phyloP scores from a whole-genome alignment of 495 filamentous ascomycete species.

The Penicillium coprophilum region DNA sequence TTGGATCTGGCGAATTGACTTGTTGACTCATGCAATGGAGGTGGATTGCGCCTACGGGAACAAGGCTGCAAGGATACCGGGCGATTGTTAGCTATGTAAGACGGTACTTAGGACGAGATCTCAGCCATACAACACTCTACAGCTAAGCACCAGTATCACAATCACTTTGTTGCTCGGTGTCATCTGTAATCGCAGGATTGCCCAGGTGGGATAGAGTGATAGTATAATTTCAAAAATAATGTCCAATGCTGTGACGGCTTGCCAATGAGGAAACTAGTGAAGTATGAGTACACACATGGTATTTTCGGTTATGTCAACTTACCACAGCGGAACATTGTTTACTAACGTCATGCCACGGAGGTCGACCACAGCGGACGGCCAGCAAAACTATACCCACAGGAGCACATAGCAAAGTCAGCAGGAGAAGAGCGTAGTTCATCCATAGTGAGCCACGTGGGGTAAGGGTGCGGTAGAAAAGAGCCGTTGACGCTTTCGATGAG shows the following conservation, averaged over 20 bases:
- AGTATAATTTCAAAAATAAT: slow-evolving; percentile 22
- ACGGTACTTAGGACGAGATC: too few species aligned
- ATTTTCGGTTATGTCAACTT: not conserved
- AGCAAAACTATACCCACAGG: slow-evolving; percentile 14
- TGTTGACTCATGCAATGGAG: slow-evolving; percentile 22
- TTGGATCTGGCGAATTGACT: slow-evolving; percentile 18
- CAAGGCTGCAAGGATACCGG: slow-evolving; percentile 12
- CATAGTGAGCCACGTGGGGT: slow-evolving; percentile 19
- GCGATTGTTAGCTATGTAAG: not conserved
- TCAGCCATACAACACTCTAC: slow-evolving; percentile 22
- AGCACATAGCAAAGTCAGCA: slow-evolving; percentile 7
- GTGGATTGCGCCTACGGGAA: slow-evolving; percentile 26
- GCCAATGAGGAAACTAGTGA: slow-evolving; percentile 26
- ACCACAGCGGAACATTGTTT: slow-evolving; percentile 17
- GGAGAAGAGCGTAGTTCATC: slow-evolving; percentile 17
- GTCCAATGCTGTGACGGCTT: slow-evolving; percentile 24
- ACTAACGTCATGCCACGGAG: slow-evolving; percentile 26
- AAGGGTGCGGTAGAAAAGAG: slow-evolving; percentile 20
- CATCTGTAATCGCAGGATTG: slow-evolving; percentile 20
- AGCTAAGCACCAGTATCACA: slow-evolving; percentile 22
- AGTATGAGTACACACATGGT: not conserved
- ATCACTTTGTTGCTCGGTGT: slow-evolving; percentile 13
- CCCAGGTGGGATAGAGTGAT: slow-evolving; percentile 17
- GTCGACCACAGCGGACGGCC: slow-evolving; percentile 16
- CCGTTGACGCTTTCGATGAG: slow-evolving; percentile 19